Conservation (phyloP, 177 flowering plant genomes). For the Vitis hybrid region DNA sequence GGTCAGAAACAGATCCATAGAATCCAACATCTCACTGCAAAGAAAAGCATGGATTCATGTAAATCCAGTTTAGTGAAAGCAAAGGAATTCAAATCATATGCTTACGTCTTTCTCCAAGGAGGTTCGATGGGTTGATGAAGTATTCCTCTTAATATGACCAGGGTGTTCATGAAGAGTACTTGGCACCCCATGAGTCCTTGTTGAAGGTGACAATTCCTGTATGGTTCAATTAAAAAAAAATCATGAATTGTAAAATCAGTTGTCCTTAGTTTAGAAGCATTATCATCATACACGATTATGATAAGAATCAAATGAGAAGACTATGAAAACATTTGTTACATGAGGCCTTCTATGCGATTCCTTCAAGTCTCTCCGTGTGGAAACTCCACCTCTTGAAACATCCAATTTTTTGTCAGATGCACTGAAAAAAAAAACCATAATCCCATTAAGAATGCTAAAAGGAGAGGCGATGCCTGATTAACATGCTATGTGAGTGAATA, state of each 20-base stretch:
- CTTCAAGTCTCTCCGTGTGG: constrained; percentile 27
- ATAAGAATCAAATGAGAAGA: background rate
- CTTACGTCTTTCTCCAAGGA: constrained; percentile 89
- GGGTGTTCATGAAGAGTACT: constrained; percentile 40
- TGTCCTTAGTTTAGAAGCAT: background rate
- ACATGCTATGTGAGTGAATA: too few species aligned
- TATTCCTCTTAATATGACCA: constrained; percentile 17
- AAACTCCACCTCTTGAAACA: constrained; percentile 33
- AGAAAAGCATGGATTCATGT: background rate
- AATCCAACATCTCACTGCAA: background rate
- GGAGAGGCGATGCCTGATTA: too few species aligned
- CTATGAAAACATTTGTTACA: background rate
- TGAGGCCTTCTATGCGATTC: constrained; percentile 40
- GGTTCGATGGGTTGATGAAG: constrained; percentile 47
- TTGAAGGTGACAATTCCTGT: constrained; percentile 40
- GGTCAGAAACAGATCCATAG: background rate
- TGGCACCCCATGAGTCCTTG: constrained; percentile 24
- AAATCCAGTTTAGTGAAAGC: background rate
- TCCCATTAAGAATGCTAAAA: background rate
- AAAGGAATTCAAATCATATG: background rate
- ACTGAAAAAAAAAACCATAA: constrained; percentile 30
- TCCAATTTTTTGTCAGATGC: constrained; percentile 62
- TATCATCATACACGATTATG: background rate
- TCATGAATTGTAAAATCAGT: background rate
- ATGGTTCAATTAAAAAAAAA: background rate